Percentiles rank a stretch among this genome's conserved stretches.
These are phyloP conservation scores for Candida sojae DNA, from an alignment of 1,139 yeast species.

Conservation along the genomic window DNA sequence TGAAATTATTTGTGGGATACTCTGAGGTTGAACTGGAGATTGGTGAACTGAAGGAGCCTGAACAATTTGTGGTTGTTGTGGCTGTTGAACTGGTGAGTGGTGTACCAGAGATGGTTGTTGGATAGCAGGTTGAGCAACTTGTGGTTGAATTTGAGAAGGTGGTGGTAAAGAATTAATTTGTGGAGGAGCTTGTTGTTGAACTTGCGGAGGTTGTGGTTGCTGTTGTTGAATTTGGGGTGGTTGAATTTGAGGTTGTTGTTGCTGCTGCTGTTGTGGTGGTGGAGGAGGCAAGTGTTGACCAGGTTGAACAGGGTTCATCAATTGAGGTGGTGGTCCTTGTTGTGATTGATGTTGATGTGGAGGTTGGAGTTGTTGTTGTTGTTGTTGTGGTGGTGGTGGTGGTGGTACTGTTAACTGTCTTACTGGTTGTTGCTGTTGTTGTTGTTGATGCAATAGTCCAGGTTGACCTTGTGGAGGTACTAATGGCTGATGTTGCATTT, in stretches of 20 bases:
- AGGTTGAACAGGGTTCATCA: constrained; percentile 3
- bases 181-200: constrained; percentile 4
- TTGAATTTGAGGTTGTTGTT: constrained; percentile 6
- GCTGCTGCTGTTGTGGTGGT: constrained; percentile 15
- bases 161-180: constrained; percentile 2
- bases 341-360: constrained; percentile 5
- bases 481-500: constrained; percentile 13
- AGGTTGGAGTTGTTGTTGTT: constrained; percentile 4
- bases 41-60: constrained; percentile 1
- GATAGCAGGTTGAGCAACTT: neutral
- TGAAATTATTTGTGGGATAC: neutral
- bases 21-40: neutral
- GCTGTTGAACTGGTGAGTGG: constrained; percentile 1
- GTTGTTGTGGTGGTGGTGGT: constrained; percentile 13
- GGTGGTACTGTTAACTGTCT: constrained; percentile 15
- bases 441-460: constrained; percentile 6
- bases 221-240: constrained; percentile 5
- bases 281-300: constrained; percentile 11
- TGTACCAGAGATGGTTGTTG: neutral
- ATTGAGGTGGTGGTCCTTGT: constrained; percentile 7
- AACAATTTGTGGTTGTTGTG: constrained; percentile 2
- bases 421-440: constrained; percentile 8
- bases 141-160: neutral
- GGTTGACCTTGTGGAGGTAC: constrained; percentile 12
- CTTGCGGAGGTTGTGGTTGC: constrained; percentile 10